Evolutionary conservation across 2,329 filamentous ascomycete genomes (phyloP).

Genomic region (Aureobasidium zeae): DNA sequence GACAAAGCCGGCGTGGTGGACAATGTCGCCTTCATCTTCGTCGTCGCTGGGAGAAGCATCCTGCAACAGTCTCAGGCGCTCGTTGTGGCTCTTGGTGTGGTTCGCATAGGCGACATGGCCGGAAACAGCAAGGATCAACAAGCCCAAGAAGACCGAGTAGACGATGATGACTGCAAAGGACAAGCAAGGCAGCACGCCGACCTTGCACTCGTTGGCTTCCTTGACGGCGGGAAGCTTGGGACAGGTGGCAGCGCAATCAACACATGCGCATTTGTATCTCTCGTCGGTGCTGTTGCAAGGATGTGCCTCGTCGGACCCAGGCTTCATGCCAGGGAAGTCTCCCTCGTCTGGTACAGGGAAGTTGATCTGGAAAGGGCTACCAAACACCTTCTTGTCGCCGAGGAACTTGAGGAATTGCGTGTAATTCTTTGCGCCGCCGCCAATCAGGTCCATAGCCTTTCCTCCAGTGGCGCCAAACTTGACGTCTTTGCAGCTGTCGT

Average conservation of each 20-base stretch:
- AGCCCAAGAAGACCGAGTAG: conserved; percentile 66
- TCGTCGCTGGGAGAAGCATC: conserved; percentile 79
- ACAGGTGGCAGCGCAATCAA: conserved; percentile 83
- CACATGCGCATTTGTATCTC: conserved; percentile 79
- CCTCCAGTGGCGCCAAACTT: conserved; percentile 94
- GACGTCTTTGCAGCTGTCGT: conserved; percentile 96
- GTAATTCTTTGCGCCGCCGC: conserved; percentile 87
- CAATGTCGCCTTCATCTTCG: conserved; percentile 82
- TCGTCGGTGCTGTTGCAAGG: conserved; percentile 85
- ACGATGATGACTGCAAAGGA: conserved; percentile 86
- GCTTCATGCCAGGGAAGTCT: conserved; percentile 58
- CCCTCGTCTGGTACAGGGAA: conserved; percentile 57
- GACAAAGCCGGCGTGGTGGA: conserved; percentile 65
- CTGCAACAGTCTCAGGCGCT: conserved; percentile 77
- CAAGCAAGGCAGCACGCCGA: conserved; percentile 82
- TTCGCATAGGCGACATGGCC: conserved; percentile 69
- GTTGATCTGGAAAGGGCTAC: conserved; percentile 97
- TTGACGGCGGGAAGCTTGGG: conserved; percentile 70
- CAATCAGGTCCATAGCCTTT: conserved; percentile 91
- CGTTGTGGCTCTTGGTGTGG: conserved; percentile 64
- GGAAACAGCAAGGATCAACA: conserved; percentile 56
- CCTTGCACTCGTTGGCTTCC: conserved; percentile 61
- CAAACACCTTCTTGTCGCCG: conserved; percentile 80
- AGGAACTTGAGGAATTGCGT: conserved; percentile 80
- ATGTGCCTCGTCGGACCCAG: conserved; percentile 64